phyloP scores from a whole-genome alignment of 148 eudicot species.

The Arctostaphylos glauca region DNA sequence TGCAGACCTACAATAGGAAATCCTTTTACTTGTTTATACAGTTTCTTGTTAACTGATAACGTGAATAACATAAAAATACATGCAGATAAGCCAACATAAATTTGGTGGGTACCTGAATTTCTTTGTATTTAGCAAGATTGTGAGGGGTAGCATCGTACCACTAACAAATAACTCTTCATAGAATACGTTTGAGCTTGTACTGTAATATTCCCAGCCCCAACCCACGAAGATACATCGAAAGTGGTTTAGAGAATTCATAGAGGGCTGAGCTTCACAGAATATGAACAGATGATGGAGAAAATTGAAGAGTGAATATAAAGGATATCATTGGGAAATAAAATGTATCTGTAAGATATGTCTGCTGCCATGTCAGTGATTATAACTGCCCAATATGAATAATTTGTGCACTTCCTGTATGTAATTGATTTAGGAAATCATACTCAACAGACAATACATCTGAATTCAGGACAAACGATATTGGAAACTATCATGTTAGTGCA shows the following conservation, averaged over 20 bases:
- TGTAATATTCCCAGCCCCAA: background rate
- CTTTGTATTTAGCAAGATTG: background rate
- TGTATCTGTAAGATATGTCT: background rate
- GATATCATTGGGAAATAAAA: background rate
- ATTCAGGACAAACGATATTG: background rate
- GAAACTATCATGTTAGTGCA: background rate
- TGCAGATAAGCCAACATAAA: background rate
- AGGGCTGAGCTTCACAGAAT: background rate
- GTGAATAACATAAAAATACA: background rate
- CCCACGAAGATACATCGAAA: background rate
- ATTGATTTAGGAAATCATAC: conserved; percentile 1
- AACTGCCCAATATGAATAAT: background rate
- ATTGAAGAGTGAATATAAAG: background rate
- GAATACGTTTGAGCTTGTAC: background rate
- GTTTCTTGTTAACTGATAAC: conserved; percentile 8
- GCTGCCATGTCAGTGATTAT: background rate
- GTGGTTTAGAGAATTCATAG: background rate
- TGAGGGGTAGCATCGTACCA: too few species aligned
- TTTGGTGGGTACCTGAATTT: background rate
- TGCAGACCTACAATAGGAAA: background rate
- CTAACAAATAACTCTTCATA: background rate
- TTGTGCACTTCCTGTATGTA: background rate
- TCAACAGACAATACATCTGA: background rate
- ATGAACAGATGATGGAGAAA: background rate
- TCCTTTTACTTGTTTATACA: background rate